Evolutionary conservation across 2,329 filamentous ascomycete genomes (phyloP), one percentile per base, ranked within the genome.

Genomic region (Cytospora leucostoma): DNA sequence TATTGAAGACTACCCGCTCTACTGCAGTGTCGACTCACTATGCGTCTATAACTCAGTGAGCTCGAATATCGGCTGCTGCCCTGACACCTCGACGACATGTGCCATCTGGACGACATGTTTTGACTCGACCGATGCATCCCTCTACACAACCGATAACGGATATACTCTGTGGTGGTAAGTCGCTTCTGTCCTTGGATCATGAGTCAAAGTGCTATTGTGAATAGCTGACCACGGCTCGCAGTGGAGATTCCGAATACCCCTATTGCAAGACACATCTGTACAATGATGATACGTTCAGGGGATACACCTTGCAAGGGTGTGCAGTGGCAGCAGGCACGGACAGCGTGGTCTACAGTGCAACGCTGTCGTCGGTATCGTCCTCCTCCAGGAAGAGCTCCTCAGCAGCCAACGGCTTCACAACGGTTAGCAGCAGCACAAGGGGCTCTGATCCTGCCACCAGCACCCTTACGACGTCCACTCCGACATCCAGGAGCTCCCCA

Each of bases 91-190:
- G 10, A 65, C 65, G 1, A 59, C 33, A 19, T 72, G 72, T 65
- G 58, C 62, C 8, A 54, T 73, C 35, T 64, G 55, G 37, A 76
- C 73, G 4, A 67, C 67, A 2, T 76, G 75, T 62, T 61, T 69
- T 12, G 70, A 73, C 37, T 68, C 63, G 33, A 68, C 71, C 12
- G 67, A 71, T 11, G 57, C 63, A n/a, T 35, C 51, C 4, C 44
- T 40, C 4, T 72, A 60, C 55, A 69, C 67, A 7, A 71, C 68
- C 4, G 58, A 63, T 51, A 71, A 72, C 54, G 71, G 70, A 33
- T 61, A 65, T 19, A 74, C 73, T 0, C 50, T 70, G n/a, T 73
- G 68, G 66, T 76, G 74, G 74, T 75, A 68, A n/a, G 72, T 67
- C 34, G 44, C 27, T 27, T 58, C 35, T 12, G 15, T 21, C 37